Evolutionary conservation across 169 alveolate species (phyloP), one percentile per base, ranked within the genome.

Genomic region (Plasmodium reichenowi): DNA sequence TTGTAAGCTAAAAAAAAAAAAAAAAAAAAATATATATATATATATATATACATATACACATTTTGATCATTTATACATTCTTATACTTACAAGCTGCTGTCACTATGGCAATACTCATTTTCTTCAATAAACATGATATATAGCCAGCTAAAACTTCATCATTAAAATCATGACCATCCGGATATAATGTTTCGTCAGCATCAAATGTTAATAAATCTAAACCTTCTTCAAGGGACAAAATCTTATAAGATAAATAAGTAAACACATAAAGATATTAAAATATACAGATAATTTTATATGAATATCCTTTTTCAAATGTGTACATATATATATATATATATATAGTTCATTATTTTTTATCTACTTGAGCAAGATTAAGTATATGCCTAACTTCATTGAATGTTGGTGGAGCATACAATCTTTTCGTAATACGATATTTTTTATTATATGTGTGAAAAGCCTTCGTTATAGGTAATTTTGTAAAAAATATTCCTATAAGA

Each of bases 121-220:
- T 64, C 66, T 75, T 71, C 48, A 91, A 88, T 48, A 91, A 74
- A 64, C 73, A 58, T 2, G 90, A 73, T 38, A 91, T 72, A 26
- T 74, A 52, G 63, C 74, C 26, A 13, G 91, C 93, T 22, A 86
- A 72, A 13, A 59, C 64, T 29, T 32, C 75, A 58, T 91, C 93
- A 10, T 75, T 50, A 50, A 91, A 74, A 85, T 86, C 80, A 32
- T 68, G 68, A 8, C 92, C 93, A 68, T 91, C 93, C 12, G 93
- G 91, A 86, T 91, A 91, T 12, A 91, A 64, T 5, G 94, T 91
- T 74, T 87, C 93, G 70, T 91, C 94, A 9, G 93, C 94, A 45
- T 91, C 94, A 56, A 91, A 72, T 38, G 94, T 86, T 48, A 91
- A 26, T 72, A 91, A 63, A 52, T 74, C 87, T 56, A 92, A 78